phyloP scores from a whole-genome alignment of 371 early-diverging fungal species.

The Cokeromyces recurvatus region DNA sequence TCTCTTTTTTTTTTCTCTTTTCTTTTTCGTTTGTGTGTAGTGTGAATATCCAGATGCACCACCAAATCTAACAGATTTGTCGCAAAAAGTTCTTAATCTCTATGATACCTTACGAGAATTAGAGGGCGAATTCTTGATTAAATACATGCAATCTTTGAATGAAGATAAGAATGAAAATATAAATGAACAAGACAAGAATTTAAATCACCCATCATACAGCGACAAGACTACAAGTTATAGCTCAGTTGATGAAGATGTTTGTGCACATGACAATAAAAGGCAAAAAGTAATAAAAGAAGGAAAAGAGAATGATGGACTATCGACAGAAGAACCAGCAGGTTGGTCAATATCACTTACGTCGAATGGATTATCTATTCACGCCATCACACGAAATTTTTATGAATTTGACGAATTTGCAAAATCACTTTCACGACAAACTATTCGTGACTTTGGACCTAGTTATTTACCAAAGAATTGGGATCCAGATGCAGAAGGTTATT shows the following conservation, averaged over 20 bases:
- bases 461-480: conserved; percentile 25
- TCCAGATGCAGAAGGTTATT: conserved; percentile 20
- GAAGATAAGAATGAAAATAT: neutral
- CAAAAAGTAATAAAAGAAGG: conserved; percentile 1
- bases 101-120: conserved; percentile 38
- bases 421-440: conserved; percentile 28
- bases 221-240: too few species aligned
- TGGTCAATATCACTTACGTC: conserved; percentile 41
- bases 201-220: neutral
- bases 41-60: conserved; percentile 53
- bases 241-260: neutral
- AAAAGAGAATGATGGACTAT: neutral
- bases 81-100: conserved; percentile 39
- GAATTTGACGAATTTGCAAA: conserved; percentile 32
- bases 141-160: conserved; percentile 23
- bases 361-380: conserved; percentile 32
- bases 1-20: too few species aligned
- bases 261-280: neutral
- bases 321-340: conserved; percentile 15
- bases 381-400: conserved; percentile 19
- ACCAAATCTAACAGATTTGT: conserved; percentile 41
- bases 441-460: conserved; percentile 19
- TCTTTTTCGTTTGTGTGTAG: conserved; percentile 10
- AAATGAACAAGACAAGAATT: too few species aligned
- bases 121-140: conserved; percentile 37